A percentile compares a stretch with the other conserved stretches of the same genome.
Conservation (phyloP, 2,329 filamentous ascomycete species). For the Gremmenia infestans region DNA sequence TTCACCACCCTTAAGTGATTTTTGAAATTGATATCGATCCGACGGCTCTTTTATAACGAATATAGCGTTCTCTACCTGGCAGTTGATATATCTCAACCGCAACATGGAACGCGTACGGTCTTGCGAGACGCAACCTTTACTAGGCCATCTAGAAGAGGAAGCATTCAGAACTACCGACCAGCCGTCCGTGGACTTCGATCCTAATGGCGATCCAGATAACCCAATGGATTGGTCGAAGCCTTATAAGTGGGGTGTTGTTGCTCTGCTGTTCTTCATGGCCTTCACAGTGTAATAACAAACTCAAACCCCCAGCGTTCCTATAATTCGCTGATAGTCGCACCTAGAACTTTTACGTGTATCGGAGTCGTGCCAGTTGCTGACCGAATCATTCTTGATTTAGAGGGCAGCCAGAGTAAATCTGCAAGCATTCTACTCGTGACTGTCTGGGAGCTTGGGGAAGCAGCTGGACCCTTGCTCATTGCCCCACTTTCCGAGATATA, state of each 20-base stretch:
- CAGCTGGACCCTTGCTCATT: conserved; percentile 40
- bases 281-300: conserved; percentile 46
- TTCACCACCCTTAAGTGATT: no score
- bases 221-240: conserved; percentile 47
- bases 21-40: no score
- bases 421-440: conserved; percentile 46
- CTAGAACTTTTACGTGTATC: conserved; percentile 54
- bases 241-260: conserved; percentile 51
- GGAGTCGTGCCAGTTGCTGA: conserved; percentile 49
- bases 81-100: neutral
- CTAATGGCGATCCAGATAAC: conserved; percentile 44
- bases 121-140: conserved; percentile 17
- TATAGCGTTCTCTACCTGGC: no score
- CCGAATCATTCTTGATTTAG: conserved; percentile 45
- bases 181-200: conserved; percentile 40
- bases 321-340: neutral
- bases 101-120: conserved; percentile 10
- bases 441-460: conserved; percentile 46
- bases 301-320: neutral
- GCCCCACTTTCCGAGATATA: conserved; percentile 41
- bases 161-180: neutral
- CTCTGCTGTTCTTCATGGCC: conserved; percentile 47
- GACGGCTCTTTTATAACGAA: no score
- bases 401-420: conserved; percentile 38
- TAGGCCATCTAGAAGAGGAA: conserved; percentile 7